phyloP scores from a whole-genome alignment of 2,329 filamentous ascomycete genomes.

The Teratosphaeria gauchensis region DNA sequence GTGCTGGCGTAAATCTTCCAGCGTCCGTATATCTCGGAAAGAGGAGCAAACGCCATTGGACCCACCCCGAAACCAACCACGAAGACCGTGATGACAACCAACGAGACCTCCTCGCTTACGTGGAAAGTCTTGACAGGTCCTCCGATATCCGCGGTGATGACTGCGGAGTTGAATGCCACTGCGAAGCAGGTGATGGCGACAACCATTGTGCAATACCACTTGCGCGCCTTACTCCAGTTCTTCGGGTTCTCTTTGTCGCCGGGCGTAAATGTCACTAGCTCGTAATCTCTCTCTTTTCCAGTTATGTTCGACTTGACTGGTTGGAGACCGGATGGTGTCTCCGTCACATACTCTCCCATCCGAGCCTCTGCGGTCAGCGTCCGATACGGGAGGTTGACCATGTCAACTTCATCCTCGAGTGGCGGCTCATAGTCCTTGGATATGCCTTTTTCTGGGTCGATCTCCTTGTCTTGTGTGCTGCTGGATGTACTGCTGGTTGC shows the following conservation, averaged over 20 bases:
- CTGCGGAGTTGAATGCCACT: conserved; percentile 49
- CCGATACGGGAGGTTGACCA: conserved; percentile 12
- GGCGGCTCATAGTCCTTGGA: background rate
- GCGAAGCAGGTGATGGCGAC: conserved; percentile 51
- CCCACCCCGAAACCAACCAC: conserved; percentile 23
- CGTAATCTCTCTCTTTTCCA: conserved; percentile 31
- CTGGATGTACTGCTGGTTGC: background rate
- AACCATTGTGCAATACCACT: conserved; percentile 56
- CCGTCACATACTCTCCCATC: conserved; percentile 10
- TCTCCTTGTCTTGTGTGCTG: background rate
- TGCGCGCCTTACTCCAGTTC: conserved; percentile 21
- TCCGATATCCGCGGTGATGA: conserved; percentile 66
- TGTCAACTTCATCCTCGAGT: conserved; percentile 3
- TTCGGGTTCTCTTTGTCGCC: conserved; percentile 31
- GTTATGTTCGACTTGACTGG: conserved; percentile 6
- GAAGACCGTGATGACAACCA: conserved; percentile 50
- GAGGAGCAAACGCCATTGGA: conserved; percentile 37
- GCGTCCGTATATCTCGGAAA: conserved; percentile 50
- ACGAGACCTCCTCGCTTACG: conserved; percentile 61
- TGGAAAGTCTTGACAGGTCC: conserved; percentile 55
- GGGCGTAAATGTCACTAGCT: conserved; percentile 61
- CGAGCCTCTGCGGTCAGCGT: conserved; percentile 10
- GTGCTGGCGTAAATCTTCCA: conserved; percentile 42
- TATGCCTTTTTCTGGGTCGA: background rate
- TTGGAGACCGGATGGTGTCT: conserved; percentile 7